phyloP scores from a whole-genome alignment of 192 early-diverging fungal species.

The Linnemannia hyalina region DNA sequence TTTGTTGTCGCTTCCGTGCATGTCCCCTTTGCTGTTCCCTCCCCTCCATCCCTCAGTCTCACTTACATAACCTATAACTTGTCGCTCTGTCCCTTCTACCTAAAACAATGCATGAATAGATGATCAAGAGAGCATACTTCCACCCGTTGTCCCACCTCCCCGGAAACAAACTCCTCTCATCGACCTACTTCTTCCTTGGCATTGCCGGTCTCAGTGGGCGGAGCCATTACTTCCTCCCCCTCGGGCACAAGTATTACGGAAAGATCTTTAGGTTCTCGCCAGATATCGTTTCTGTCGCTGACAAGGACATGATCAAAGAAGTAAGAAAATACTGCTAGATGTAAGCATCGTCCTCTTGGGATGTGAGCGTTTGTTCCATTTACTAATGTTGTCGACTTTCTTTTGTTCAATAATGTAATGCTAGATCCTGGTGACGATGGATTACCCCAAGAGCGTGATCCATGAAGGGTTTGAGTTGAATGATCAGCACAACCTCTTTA shows the following conservation, averaged over 20 bases:
- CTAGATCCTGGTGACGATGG: conserved; percentile 32
- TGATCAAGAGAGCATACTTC: conserved; percentile 38
- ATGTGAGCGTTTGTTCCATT: too few relatives aligned
- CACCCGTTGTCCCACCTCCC: conserved; percentile 35
- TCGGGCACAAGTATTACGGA: conserved; percentile 56
- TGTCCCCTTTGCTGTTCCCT: not conserved
- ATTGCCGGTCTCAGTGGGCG: conserved; percentile 17
- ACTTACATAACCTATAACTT: not conserved
- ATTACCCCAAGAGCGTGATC: conserved; percentile 27
- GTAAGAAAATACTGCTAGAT: conserved; percentile 12
- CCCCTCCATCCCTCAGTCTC: not conserved
- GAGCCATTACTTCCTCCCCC: conserved; percentile 13
- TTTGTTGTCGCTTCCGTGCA: not conserved
- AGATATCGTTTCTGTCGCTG: conserved; percentile 47
- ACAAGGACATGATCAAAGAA: conserved; percentile 59
- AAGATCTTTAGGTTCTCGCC: conserved; percentile 54
- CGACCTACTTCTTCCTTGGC: conserved; percentile 15
- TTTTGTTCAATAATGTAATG: not conserved
- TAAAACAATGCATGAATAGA: conserved; percentile 8
- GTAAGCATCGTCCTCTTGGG: conserved; percentile 13
- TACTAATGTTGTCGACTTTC: not conserved
- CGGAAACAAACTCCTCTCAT: conserved; percentile 32
- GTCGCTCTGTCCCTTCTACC: too few relatives aligned
- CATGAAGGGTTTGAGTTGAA: conserved; percentile 26
- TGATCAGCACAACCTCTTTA: conserved; percentile 39